Evolutionary conservation across 2,329 filamentous ascomycete genomes (phyloP).

Genomic region (Mollisia scopiformis): DNA sequence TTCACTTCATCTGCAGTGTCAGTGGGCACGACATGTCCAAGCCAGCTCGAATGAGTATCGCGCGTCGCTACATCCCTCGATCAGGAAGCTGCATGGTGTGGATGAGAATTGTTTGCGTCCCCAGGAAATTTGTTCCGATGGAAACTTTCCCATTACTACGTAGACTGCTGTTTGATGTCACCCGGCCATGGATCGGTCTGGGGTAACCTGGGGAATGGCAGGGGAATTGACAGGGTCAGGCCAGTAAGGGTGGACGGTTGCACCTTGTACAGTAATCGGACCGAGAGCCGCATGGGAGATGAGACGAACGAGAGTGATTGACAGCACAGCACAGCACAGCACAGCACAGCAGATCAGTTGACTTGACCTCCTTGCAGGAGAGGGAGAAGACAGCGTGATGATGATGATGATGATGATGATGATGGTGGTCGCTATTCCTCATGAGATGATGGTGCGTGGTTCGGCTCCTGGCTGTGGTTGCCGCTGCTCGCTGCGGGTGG

Average conservation of each 20-base stretch:
- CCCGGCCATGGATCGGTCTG: neutral
- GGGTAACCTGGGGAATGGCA: slow-evolving; percentile 9
- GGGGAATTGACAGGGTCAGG: neutral
- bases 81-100: neutral
- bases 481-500: neutral
- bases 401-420: too few relatives aligned
- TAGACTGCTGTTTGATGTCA: slow-evolving; percentile 16
- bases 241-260: neutral
- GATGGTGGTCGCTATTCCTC: neutral
- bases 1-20: slow-evolving; percentile 7
- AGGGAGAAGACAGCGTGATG: too few relatives aligned
- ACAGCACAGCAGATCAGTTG: slow-evolving; percentile 10
- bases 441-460: slow-evolving; percentile 1
- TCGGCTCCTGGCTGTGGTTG: neutral
- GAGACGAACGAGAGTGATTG: too few relatives aligned
- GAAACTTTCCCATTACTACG: slow-evolving; percentile 3
- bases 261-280: slow-evolving; percentile 7
- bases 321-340: too few relatives aligned
- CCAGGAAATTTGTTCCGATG: slow-evolving; percentile 10
- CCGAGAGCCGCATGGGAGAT: slow-evolving; percentile 3
- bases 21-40: slow-evolving; percentile 4
- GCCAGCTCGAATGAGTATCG: neutral
- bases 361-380: too few relatives aligned
- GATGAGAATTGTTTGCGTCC: neutral
- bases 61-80: neutral